These are phyloP conservation scores for Melocanna baccifera DNA, from an alignment of 176 grass and related monocot genomes.

Conservation along the genomic window DNA sequence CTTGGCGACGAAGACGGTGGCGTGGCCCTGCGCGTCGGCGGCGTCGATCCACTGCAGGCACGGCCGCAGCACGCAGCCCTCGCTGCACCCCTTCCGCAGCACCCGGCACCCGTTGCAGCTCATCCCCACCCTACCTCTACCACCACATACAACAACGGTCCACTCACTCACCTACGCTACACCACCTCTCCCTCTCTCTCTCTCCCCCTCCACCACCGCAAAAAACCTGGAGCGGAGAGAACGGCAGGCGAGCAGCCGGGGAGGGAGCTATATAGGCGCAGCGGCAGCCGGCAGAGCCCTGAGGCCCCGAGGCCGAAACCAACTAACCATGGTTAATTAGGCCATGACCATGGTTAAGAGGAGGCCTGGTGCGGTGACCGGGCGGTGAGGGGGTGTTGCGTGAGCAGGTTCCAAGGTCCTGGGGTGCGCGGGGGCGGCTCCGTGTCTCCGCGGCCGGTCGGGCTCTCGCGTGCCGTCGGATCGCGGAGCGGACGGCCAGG, in stretches of 20 bases:
- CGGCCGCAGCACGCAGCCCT: conserved; percentile 66
- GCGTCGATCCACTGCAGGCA: conserved; percentile 82
- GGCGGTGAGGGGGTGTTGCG: neutral
- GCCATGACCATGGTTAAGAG: neutral
- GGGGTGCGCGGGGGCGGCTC: conserved; percentile 59
- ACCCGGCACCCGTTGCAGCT: conserved; percentile 92
- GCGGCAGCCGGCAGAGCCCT: too few relatives aligned
- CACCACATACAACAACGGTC: neutral
- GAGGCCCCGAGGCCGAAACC: neutral
- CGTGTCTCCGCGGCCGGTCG: conserved; percentile 78
- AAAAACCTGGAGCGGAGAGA: conserved; percentile 12
- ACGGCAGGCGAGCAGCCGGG: neutral
- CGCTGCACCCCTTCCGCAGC: conserved; percentile 80
- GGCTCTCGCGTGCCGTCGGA: conserved; percentile 24
- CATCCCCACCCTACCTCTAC: conserved; percentile 32
- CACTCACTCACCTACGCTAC: neutral
- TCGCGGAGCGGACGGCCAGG: neutral
- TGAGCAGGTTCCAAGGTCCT: conserved; percentile 55
- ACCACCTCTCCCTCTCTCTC: too few relatives aligned
- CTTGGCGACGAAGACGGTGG: conserved; percentile 91
- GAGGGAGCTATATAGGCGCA: conserved; percentile 47
- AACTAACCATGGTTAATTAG: conserved; percentile 17
- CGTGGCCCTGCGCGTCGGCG: conserved; percentile 76
- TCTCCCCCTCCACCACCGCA: neutral
- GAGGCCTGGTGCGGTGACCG: neutral